Base-by-base conservation (phyloP, 2,329 filamentous ascomycete species). In the Graphiopsis chlorocephala region DNA sequence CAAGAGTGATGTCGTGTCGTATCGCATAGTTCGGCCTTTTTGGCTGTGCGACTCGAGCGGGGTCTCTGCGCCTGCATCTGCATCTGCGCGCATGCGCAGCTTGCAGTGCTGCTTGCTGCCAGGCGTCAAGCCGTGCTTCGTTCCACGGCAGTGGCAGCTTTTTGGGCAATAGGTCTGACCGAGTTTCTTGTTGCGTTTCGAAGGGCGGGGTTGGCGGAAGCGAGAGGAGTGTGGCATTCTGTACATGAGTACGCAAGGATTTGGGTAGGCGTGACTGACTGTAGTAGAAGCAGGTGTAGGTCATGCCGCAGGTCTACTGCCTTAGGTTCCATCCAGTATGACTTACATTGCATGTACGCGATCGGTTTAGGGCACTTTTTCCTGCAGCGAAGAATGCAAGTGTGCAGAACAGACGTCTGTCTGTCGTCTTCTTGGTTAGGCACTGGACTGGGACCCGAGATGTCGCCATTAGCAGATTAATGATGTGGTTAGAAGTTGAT, bases 71-170 rank as follows among this genome's bases (percentile, higher is more conserved):
- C 45, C 45, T 48, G 45, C 45, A 26, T 11, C 25, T 28, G 48
- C 48, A 15, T 8, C 38, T 28, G 48, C 25, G 48, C 48, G 48
- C 48, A 29, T 52, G 48, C 48, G 28, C 48, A 29, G 48, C 25
- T 26, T 23, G 45, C 48, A 29, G 48, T 52, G 25, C 26, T 31
- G 48, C n/a, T 31, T 31, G 23, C 55, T 20, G 60, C 60, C 60
- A 62, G 48, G 60, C 55, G 60, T 62, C 60, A 62, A 55, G 60
- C 48, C 38, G 60, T 62, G 60, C 48, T 62, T 62, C 60, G 60
- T 55, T 31, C 48, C 48, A 55, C 60, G 23, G 31, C 29, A 50
- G 58, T 29, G 28, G 28, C n/a, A 20, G 26, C n/a, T 38, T 56
- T 26, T 23, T 26, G 14, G 23, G 23, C 15, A 14, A 38, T 58